Percentiles rank a stretch among this genome's conserved stretches.
Conservation (phyloP, 176 grass and related monocot species). For the Oryza glumipatula region DNA sequence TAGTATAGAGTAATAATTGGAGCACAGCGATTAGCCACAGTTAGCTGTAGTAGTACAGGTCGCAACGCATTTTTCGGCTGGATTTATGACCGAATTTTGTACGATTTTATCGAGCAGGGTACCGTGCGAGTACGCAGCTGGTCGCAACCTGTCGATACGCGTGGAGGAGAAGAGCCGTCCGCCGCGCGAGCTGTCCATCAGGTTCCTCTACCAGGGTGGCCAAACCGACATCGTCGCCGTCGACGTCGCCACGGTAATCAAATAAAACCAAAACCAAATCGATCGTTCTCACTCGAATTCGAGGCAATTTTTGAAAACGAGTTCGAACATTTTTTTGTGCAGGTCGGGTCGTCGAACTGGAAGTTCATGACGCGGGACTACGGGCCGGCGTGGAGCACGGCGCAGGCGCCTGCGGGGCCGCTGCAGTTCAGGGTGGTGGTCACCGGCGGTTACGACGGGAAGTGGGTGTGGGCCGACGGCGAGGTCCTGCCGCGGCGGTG, state of each 20-base stretch:
- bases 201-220: slow-evolving; percentile 79
- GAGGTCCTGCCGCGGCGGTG: slow-evolving; percentile 69
- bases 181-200: slow-evolving; percentile 44
- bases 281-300: not conserved
- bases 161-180: slow-evolving; percentile 57
- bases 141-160: slow-evolving; percentile 68
- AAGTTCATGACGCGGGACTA: slow-evolving; percentile 53
- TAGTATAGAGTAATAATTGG: not conserved
- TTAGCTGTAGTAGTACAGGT: too few species aligned
- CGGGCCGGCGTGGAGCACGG: slow-evolving; percentile 77
- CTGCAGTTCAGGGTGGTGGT: slow-evolving; percentile 75
- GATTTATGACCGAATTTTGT: not conserved
- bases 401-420: slow-evolving; percentile 57
- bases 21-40: not conserved
- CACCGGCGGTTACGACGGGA: slow-evolving; percentile 73
- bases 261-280: not conserved
- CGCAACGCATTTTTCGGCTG: not conserved
- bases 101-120: slow-evolving; percentile 34
- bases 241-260: slow-evolving; percentile 64
- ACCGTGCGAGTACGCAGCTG: slow-evolving; percentile 59
- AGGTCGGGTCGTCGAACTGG: slow-evolving; percentile 68
- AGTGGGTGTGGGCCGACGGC: slow-evolving; percentile 72
- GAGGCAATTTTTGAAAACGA: not conserved
- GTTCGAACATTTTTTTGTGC: not conserved
- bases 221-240: slow-evolving; percentile 84